A percentile compares a stretch with the other conserved stretches of the same genome.
These are phyloP conservation scores for Diaporthe vexans DNA, from an alignment of 2,329 filamentous ascomycete genomes.

Conservation along the genomic window DNA sequence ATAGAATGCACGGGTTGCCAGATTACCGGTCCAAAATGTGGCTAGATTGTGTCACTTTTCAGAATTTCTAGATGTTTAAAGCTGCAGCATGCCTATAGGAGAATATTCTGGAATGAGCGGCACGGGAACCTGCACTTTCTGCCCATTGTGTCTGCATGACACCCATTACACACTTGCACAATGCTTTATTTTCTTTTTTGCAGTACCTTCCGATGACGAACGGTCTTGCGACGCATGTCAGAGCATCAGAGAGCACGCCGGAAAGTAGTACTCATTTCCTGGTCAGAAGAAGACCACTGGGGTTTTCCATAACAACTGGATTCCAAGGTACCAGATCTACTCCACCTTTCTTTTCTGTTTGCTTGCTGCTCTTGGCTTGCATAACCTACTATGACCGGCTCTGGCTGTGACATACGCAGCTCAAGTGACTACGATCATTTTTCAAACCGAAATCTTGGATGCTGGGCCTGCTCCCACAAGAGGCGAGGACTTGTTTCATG, in stretches of 20 bases:
- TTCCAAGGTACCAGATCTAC: not conserved
- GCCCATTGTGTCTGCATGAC: not conserved
- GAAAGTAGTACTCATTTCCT: not conserved
- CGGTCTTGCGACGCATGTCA: not conserved
- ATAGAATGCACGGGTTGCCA: not conserved
- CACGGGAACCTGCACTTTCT: conserved; percentile 22
- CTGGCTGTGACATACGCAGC: not conserved
- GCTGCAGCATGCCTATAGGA: conserved; percentile 21
- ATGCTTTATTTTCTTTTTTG: not conserved
- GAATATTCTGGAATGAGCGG: not conserved
- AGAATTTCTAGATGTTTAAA: not conserved
- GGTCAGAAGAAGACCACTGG: not conserved
- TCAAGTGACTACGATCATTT: not conserved
- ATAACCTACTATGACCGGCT: conserved; percentile 5
- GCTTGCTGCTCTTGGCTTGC: conserved; percentile 33
- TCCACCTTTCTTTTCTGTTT: conserved; percentile 21
- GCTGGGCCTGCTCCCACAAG: not conserved
- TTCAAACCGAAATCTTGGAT: not conserved
- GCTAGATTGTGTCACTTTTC: not conserved
- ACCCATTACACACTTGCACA: not conserved
- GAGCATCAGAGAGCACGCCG: not conserved
- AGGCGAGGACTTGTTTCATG: not conserved
- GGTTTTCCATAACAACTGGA: not conserved
- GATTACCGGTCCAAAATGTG: not conserved
- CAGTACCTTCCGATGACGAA: not conserved